Conservation (phyloP, 2,329 filamentous ascomycete genomes). For the Alternaria consortialis region DNA sequence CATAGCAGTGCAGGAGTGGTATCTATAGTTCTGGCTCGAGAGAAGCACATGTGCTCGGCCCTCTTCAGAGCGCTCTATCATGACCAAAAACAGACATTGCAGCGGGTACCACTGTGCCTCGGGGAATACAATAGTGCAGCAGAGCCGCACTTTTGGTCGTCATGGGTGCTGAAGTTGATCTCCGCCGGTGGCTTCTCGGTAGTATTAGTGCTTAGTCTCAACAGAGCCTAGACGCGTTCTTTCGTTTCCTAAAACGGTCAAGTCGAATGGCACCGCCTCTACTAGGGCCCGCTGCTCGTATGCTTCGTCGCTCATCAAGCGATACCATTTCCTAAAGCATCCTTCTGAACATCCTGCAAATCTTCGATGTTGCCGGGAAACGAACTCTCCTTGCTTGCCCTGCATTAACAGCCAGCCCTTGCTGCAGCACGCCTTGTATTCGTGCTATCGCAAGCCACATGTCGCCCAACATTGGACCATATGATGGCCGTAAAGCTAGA, state of each 20-base stretch:
- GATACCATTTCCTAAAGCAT: neutral
- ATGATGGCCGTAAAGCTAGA: conserved; percentile 40
- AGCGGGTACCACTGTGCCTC: neutral
- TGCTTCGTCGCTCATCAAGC: neutral
- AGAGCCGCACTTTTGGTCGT: neutral
- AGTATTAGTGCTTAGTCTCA: conserved; percentile 1
- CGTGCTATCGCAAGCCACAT: conserved; percentile 8
- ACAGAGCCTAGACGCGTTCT: conserved; percentile 27
- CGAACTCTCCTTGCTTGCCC: neutral
- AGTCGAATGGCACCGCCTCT: conserved; percentile 4
- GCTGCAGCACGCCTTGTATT: neutral
- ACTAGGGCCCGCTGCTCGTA: conserved; percentile 1
- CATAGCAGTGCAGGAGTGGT: neutral
- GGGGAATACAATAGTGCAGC: neutral
- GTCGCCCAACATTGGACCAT: conserved; percentile 32
- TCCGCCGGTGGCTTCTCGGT: neutral
- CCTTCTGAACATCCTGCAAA: neutral
- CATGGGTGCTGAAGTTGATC: neutral
- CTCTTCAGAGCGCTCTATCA: conserved; percentile 2
- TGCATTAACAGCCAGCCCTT: neutral
- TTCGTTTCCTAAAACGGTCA: conserved; percentile 27
- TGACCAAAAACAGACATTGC: neutral
- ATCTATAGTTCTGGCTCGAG: neutral
- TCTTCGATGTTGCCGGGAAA: neutral
- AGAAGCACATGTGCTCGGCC: neutral